Evolutionary conservation across 768 basidiomycete genomes (phyloP), one percentile per base, ranked within the genome.

Genomic region (Collybiopsis luxurians): DNA sequence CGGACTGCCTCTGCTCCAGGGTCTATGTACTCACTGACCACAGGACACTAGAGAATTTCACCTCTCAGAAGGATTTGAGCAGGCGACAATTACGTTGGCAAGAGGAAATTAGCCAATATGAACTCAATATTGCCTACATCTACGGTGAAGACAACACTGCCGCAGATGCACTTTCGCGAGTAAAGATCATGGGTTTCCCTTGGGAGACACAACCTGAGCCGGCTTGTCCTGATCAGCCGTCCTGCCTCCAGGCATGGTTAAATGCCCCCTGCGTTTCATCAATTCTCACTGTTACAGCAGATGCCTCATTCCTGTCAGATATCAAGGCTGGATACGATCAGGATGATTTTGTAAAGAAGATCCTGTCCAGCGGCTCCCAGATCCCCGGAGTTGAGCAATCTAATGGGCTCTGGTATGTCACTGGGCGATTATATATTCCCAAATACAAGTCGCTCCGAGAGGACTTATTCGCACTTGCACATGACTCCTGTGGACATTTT

Each of bases 11-110:
- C 59, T 63, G 10, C 49, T 53, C 21, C n/a, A 24, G 24, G 2
- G 55, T 62, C 67, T 2, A 21, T 0, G 62, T 75, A 12, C 69
- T 49, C 46, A 73, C 72, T 0, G 73, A 74, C 57, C 75, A 75
- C 50, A 57, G 64, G 1, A 69, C 72, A 0, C 59, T 72, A 2
- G 68, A 73, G 49, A 57, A 65, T 23, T 67, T 74, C 36, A 10
- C 52, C 1, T 48, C 55, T 0, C 71, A 74, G 49, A 42, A 50
- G 4, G 60, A 70, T 21, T 54, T 75, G 0, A 71, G 65, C 0
- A 53, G 61, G 0, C 51, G 61, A 0, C 73, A 74, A 39, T 55
- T 60, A 0, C 49, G 63, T 0, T 74, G 74, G 74, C 45, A 59
- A 31, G 58, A 71, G 59, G 63, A 62, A 36, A 42, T 75, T 2